Evolutionary conservation across 805 yeast genomes (phyloP).

Genomic region (Sugiyamaella smithiae): DNA sequence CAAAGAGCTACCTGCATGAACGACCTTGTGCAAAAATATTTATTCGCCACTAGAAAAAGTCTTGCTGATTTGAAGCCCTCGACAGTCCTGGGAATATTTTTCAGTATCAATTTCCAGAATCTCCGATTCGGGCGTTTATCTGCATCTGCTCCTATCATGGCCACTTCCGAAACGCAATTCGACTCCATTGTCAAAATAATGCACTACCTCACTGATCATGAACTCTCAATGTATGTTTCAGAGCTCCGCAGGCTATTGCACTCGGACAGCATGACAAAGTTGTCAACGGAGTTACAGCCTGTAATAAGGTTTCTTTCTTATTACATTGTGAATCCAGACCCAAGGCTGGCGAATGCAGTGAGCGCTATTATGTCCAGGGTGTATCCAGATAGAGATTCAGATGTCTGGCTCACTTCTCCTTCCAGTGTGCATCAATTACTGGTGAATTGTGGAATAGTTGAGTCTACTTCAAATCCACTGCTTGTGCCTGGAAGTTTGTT

Average conservation of each 20-base stretch:
- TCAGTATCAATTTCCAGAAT: slow-evolving; percentile 12
- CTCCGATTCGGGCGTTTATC: slow-evolving; percentile 10
- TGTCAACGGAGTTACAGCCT: neutral
- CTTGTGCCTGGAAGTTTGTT: slow-evolving; percentile 4
- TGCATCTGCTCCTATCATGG: slow-evolving; percentile 5
- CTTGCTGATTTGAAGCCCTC: neutral
- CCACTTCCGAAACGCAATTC: slow-evolving; percentile 11
- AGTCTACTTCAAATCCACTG: slow-evolving; percentile 7
- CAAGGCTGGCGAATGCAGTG: slow-evolving; percentile 16
- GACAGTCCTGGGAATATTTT: slow-evolving; percentile 4
- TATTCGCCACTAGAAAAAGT: neutral
- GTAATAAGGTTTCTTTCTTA: slow-evolving; percentile 12
- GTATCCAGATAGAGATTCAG: slow-evolving; percentile 21
- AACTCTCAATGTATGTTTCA: slow-evolving; percentile 5
- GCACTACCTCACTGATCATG: slow-evolving; percentile 14
- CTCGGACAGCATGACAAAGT: neutral
- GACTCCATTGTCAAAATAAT: slow-evolving; percentile 15
- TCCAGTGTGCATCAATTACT: slow-evolving; percentile 18
- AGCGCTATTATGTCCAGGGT: slow-evolving; percentile 15
- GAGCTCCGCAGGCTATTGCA: neutral
- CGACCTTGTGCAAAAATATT: neutral
- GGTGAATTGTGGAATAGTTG: slow-evolving; percentile 8
- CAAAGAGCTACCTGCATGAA: neutral
- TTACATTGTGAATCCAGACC: slow-evolving; percentile 19
- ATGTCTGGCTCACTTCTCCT: slow-evolving; percentile 24